These are phyloP conservation scores for Meyerozyma athensensis DNA, from an alignment of 1,139 yeast genomes.

Conservation along the genomic window DNA sequence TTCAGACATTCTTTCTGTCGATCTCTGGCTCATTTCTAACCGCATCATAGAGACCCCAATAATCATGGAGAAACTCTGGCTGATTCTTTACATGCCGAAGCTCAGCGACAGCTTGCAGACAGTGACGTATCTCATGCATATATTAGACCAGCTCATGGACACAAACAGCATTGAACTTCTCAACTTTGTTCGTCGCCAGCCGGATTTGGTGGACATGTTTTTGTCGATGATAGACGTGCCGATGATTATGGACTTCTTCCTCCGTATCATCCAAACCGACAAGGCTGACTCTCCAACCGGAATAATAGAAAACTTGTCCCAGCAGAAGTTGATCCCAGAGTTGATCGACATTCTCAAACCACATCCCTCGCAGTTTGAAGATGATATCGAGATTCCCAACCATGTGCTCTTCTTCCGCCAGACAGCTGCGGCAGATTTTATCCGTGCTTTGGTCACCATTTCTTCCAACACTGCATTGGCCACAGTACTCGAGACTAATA, in stretches of 20 bases:
- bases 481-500: slow-evolving; percentile 43
- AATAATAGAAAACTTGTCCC: slow-evolving; percentile 47
- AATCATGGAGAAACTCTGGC: slow-evolving; percentile 41
- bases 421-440: slow-evolving; percentile 91
- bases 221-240: slow-evolving; percentile 54
- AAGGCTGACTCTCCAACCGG: slow-evolving; percentile 64
- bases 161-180: slow-evolving; percentile 45
- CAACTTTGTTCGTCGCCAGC: slow-evolving; percentile 50
- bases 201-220: slow-evolving; percentile 50
- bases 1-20: slow-evolving; percentile 40
- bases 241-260: slow-evolving; percentile 50
- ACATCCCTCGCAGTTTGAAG: slow-evolving; percentile 30
- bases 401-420: slow-evolving; percentile 57
- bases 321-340: slow-evolving; percentile 49
- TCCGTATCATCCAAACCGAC: slow-evolving; percentile 61
- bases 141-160: slow-evolving; percentile 44
- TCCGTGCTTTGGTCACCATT: slow-evolving; percentile 88
- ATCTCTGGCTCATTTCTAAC: slow-evolving; percentile 43
- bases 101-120: slow-evolving; percentile 37
- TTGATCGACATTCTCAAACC: slow-evolving; percentile 49
- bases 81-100: slow-evolving; percentile 33
- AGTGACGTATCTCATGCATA: slow-evolving; percentile 37
- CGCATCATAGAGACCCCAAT: slow-evolving; percentile 42
- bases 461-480: slow-evolving; percentile 65
- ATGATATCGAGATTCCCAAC: slow-evolving; percentile 25